A percentile compares a stretch with the other conserved stretches of the same genome.
phyloP scores from a whole-genome alignment of 2,329 filamentous ascomycete species.

The Claviceps pazoutovae region DNA sequence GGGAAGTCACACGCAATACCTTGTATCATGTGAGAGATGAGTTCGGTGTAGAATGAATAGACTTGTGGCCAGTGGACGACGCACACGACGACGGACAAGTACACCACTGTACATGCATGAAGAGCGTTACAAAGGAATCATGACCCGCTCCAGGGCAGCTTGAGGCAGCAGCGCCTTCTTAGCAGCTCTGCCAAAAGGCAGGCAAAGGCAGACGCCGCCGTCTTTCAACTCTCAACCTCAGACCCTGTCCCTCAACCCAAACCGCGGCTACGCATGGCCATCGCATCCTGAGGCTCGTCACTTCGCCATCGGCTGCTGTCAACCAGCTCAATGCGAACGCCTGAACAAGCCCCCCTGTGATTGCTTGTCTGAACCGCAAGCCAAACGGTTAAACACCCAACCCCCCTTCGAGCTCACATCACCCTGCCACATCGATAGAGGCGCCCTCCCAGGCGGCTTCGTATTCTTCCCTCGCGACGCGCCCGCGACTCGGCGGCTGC shows the following conservation, averaged over 20 bases:
- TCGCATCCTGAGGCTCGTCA: slow-evolving; percentile 3
- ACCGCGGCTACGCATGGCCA: slow-evolving; percentile 1
- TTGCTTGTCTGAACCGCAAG: neutral
- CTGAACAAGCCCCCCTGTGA: neutral
- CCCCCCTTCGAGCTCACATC: slow-evolving; percentile 1
- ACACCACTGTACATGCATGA: too few relatives aligned
- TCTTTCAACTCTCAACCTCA: slow-evolving; percentile 3
- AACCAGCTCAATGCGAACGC: neutral
- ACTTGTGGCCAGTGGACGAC: too few relatives aligned
- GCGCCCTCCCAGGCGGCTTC: neutral
- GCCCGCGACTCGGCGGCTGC: neutral
- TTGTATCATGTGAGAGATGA: too few relatives aligned
- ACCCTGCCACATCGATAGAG: neutral
- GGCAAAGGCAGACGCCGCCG: neutral
- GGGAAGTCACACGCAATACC: too few relatives aligned
- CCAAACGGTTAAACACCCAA: neutral
- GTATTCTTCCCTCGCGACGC: neutral
- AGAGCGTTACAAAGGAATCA: too few relatives aligned
- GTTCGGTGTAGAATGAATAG: too few relatives aligned
- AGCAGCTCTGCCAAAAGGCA: too few relatives aligned
- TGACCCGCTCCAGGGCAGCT: too few relatives aligned
- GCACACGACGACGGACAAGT: too few relatives aligned
- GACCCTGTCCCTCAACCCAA: slow-evolving; percentile 3
- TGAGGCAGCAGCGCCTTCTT: too few relatives aligned
- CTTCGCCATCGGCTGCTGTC: neutral